Evolutionary conservation across 1,284 basidiomycete genomes (phyloP), one percentile per base, ranked within the genome.

Genomic region (Ceratobasidium sp.): DNA sequence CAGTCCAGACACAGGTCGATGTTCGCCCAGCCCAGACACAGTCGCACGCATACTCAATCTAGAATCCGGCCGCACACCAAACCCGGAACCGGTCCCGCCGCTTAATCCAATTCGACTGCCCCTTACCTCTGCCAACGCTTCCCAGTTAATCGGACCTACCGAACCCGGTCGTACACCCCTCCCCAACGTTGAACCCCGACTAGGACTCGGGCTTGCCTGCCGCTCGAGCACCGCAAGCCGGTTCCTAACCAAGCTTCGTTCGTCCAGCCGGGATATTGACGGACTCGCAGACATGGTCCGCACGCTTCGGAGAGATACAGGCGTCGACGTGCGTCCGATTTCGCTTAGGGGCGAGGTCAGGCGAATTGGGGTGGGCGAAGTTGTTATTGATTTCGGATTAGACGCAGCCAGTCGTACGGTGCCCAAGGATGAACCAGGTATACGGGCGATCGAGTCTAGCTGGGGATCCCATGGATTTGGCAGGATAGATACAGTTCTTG

Each of bases 201-300:
- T 59, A n/a, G 70, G 22, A 43, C 57, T 73, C 17, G 43, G 8
- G 32, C 57, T 73, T 7, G 68, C 43, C 37, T 70, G 54, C 6
- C 59, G 57, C 32, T 73, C 70, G 25, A 73, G 32, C 43, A 62
- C 51, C 13, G 70, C 70, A 32, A 61, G 57, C 44, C 57, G 40
- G 44, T 61, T 37, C 44, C 37, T 61, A 19, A 73, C 70, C 40
- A 73, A 37, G n/a, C 57, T 73, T 5, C 57, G 70, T 25, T 73
- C 70, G 44, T 73, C 70, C 15, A 73, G 32, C 37, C 57, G 40
- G 37, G 43, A 49, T 8, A 73, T 73, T 15, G 70, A 73, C 19
- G 70, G 70, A 51, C 70, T 73, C 15, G 57, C 22, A 32, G 57
- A 51, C 32, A 73, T 62, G 29, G 22, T 46, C 2, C 54, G 51